A percentile compares a stretch with the other conserved stretches of the same genome.
Conservation (phyloP, 2,329 filamentous ascomycete genomes). For the Sphaerulina populicola region DNA sequence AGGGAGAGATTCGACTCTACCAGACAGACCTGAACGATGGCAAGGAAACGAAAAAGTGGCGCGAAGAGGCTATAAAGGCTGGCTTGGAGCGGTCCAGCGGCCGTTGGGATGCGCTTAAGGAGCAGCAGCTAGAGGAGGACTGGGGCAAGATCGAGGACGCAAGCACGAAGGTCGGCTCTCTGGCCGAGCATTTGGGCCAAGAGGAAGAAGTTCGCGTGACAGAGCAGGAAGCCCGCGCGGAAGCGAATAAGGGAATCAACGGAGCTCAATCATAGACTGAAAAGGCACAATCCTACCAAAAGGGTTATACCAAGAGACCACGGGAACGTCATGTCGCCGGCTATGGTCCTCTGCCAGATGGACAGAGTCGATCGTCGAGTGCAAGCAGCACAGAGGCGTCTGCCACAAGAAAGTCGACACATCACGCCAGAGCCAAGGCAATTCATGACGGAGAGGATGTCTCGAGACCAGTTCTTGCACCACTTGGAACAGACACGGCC, state of each 20-base stretch:
- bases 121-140: constrained; percentile 47
- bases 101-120: constrained; percentile 50
- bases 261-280: neutral
- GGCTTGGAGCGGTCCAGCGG: constrained; percentile 46
- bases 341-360: no score
- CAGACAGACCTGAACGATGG: constrained; percentile 50
- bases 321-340: neutral
- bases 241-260: neutral
- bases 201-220: neutral
- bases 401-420: neutral
- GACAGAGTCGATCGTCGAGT: no score
- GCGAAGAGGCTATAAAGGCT: constrained; percentile 47
- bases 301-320: neutral
- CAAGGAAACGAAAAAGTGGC: constrained; percentile 51
- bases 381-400: no score
- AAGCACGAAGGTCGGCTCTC: neutral
- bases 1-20: constrained; percentile 47
- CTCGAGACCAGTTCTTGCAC: neutral
- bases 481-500: no score
- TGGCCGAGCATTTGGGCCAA: neutral
- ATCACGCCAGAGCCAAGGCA: neutral
- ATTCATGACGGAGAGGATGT: neutral
- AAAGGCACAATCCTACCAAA: neutral
- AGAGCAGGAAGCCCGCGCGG: neutral
- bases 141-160: constrained; percentile 40